A percentile compares a stretch with the other conserved stretches of the same genome.
These are phyloP conservation scores for Poterioochromonas sp. DNA, from an alignment of 352 stramenopile species.

Conservation along the genomic window DNA sequence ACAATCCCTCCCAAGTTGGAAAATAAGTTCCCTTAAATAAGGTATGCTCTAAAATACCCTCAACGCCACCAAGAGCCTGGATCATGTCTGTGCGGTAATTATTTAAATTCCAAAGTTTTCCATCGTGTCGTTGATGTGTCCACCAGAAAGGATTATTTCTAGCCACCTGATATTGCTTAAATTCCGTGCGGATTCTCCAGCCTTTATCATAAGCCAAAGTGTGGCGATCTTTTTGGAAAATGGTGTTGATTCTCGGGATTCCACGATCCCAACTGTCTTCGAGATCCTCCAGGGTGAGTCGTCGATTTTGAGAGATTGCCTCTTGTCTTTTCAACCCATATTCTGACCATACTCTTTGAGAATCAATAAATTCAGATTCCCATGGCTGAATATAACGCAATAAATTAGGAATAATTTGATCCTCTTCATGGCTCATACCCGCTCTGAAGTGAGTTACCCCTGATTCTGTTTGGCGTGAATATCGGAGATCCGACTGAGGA, in stretches of 20 bases:
- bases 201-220: constrained; percentile 99
- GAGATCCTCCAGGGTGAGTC: constrained; percentile 96
- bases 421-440: constrained; percentile 86
- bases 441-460: constrained; percentile 98
- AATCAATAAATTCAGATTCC: constrained; percentile 99
- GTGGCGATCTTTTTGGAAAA: constrained; percentile 94
- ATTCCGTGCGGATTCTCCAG: constrained; percentile 94
- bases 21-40: constrained; percentile 99
- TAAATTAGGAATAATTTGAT: constrained; percentile 98
- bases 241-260: constrained; percentile 89
- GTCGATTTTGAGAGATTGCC: constrained; percentile 91
- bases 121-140: constrained; percentile 96
- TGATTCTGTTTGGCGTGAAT: constrained; percentile 97
- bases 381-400: constrained; percentile 92
- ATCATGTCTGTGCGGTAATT: constrained; percentile 99
- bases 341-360: constrained; percentile 97
- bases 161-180: constrained; percentile 96
- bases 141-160: constrained; percentile 98
- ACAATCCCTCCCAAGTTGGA: constrained; percentile 98
- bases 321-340: constrained; percentile 98
- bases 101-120: constrained; percentile 99
- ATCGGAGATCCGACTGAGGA: constrained; percentile 94
- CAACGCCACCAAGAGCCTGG: constrained; percentile 95
- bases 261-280: constrained; percentile 99
- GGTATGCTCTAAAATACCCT: constrained; percentile 99